phyloP scores from a whole-genome alignment of 768 basidiomycete species.

The Termitomyces sp. region DNA sequence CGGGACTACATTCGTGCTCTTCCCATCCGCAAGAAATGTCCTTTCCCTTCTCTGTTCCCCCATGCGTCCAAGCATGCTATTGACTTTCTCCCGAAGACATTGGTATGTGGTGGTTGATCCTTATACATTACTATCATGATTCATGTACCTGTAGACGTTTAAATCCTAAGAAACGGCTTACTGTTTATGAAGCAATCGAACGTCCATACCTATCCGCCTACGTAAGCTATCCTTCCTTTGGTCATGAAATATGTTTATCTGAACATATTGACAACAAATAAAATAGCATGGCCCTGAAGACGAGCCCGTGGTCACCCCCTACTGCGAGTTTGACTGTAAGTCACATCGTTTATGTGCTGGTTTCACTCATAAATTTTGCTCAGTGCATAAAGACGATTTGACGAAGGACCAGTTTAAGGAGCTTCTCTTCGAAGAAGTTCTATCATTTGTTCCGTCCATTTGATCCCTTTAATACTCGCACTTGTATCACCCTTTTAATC shows the following conservation, averaged over 20 bases:
- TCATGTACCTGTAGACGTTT: slow-evolving; percentile 59
- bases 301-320: slow-evolving; percentile 78
- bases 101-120: slow-evolving; percentile 41
- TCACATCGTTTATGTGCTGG: slow-evolving; percentile 3
- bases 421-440: slow-evolving; percentile 79
- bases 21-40: slow-evolving; percentile 85
- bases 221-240: slow-evolving; percentile 28
- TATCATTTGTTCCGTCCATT: slow-evolving; percentile 65
- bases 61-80: slow-evolving; percentile 78
- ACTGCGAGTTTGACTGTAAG: slow-evolving; percentile 89
- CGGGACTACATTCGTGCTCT: slow-evolving; percentile 94
- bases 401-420: slow-evolving; percentile 78
- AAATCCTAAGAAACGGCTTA: slow-evolving; percentile 96
- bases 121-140: not conserved
- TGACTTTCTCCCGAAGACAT: slow-evolving; percentile 68
- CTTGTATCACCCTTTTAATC: not conserved
- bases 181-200: slow-evolving; percentile 87
- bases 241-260: not conserved
- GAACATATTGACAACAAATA: no score
- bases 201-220: slow-evolving; percentile 95
- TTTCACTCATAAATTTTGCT: slow-evolving; percentile 4
- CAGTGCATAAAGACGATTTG: slow-evolving; percentile 70
- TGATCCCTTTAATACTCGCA: slow-evolving; percentile 20
- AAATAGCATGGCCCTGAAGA: slow-evolving; percentile 81
- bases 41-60: slow-evolving; percentile 83